These are phyloP conservation scores for Galerina marginata DNA, from an alignment of 768 basidiomycete genomes.

Conservation along the genomic window DNA sequence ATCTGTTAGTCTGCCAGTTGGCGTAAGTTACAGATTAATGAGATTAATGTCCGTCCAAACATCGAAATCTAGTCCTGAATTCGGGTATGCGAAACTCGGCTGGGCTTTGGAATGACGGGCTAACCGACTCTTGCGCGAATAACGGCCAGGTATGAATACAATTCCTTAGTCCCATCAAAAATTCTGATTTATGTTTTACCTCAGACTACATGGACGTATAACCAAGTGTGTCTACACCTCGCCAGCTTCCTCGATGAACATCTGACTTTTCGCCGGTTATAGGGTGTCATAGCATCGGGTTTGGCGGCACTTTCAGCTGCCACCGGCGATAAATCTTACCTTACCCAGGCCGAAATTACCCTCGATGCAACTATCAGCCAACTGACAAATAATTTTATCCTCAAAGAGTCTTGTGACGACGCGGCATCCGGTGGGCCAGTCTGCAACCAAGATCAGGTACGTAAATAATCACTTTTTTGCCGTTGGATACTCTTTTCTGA, in stretches of 20 bases:
- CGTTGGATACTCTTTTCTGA: not conserved
- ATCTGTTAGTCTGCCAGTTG: not conserved
- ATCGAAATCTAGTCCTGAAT: slow-evolving; percentile 35
- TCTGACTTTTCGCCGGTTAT: not conserved
- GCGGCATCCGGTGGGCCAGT: slow-evolving; percentile 40
- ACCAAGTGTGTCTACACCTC: slow-evolving; percentile 44
- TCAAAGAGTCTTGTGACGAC: slow-evolving; percentile 60
- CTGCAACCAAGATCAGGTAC: slow-evolving; percentile 54
- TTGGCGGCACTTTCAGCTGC: slow-evolving; percentile 50
- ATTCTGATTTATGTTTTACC: not conserved
- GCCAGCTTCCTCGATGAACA: too few relatives aligned
- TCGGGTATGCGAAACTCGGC: slow-evolving; percentile 53
- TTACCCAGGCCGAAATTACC: slow-evolving; percentile 56
- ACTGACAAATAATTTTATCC: slow-evolving; percentile 45
- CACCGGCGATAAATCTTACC: slow-evolving; percentile 41
- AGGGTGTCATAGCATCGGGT: slow-evolving; percentile 63
- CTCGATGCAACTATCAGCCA: slow-evolving; percentile 53
- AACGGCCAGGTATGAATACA: slow-evolving; percentile 44
- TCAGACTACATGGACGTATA: slow-evolving; percentile 65
- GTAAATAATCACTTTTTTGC: not conserved
- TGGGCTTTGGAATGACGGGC: slow-evolving; percentile 52
- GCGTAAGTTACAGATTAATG: not conserved
- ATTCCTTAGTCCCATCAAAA: not conserved
- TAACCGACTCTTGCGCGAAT: slow-evolving; percentile 42
- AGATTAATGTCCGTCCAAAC: not conserved